Base-by-base conservation (phyloP, 2,329 filamentous ascomycete species). In the Cordyceps cicadae region DNA sequence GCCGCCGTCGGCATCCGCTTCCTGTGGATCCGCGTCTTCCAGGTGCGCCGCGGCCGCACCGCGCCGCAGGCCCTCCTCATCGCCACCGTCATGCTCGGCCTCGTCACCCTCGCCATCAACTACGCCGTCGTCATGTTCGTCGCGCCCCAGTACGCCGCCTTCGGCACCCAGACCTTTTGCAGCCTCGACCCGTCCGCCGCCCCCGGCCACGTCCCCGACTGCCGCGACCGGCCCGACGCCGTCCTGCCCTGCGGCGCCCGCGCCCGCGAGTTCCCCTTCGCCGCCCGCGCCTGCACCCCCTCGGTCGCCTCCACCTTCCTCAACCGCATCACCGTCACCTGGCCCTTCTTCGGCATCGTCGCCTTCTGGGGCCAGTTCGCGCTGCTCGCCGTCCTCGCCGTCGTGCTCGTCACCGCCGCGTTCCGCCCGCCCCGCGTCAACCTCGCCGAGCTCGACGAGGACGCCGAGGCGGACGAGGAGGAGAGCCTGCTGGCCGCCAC, bases 311-410 rank as follows among this genome's bases (percentile, higher is more conserved):
- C 90, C 62, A 96, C 90, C 0, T 96, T 99, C 74, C 80, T 99
- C 65, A 97, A 97, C 74, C 87, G 92, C 50, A 85, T 97, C 63
- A 92, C 90, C 24, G 83, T 96, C 69, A 96, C 95, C 71, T 99
- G 94, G 81, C 92, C 94, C 6, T 91, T 97, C 71, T 96, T 99
- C 69, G 94, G 94, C 12, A 86, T 88, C 12, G 77, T 97, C n/a
- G 84, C 90, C 66, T 99, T 97, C 74, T 99, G 92, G 92, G 90
- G 92, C 0, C 94, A 99, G 69, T 97, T 97, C 70, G 89, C 83
- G 14, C 97, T 99, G 76, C 75, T 99, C 49, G 88, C 75, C 39
- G 80, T 97, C 21, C 97, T 96, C 73, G 73, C 96, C 11, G 75
- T 96, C 59, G 87, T 96, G 14, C 89, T 96, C 67, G 62, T 91